Percentiles rank a stretch among this genome's conserved stretches.
These are phyloP conservation scores for Plantago coronopus DNA, from an alignment of 305 asterid species.

Conservation along the genomic window DNA sequence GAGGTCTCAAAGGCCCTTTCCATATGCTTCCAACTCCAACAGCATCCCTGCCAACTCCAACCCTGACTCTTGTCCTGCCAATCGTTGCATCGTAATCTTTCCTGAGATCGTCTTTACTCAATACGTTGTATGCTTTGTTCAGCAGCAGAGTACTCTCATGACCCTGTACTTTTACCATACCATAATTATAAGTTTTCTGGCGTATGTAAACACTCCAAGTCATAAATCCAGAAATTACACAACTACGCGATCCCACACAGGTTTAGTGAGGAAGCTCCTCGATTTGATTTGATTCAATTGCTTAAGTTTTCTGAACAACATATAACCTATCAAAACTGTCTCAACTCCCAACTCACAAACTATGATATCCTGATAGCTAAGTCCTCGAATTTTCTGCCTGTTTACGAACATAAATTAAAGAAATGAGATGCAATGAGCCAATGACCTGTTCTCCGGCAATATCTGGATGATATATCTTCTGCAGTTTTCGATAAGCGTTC, in stretches of 20 bases:
- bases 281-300: background rate
- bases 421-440: conserved; percentile 21
- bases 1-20: conserved; percentile 50
- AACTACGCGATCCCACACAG: background rate
- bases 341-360: no score
- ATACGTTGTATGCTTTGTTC: conserved; percentile 52
- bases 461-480: conserved; percentile 58
- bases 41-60: conserved; percentile 14
- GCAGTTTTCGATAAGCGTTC: conserved; percentile 49
- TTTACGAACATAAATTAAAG: background rate
- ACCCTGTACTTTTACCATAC: conserved; percentile 34
- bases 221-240: background rate
- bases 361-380: background rate
- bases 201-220: background rate
- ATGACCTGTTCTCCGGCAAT: conserved; percentile 55
- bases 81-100: conserved; percentile 43
- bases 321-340: background rate
- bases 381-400: background rate
- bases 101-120: conserved; percentile 39
- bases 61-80: conserved; percentile 19
- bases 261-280: background rate
- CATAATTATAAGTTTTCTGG: background rate
- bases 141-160: conserved; percentile 47
- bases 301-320: background rate
- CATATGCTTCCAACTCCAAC: conserved; percentile 37